A percentile compares a stretch with the other conserved stretches of the same genome.
Evolutionary conservation across 768 basidiomycete species (phyloP).

Genomic region (Boletus patriciae): DNA sequence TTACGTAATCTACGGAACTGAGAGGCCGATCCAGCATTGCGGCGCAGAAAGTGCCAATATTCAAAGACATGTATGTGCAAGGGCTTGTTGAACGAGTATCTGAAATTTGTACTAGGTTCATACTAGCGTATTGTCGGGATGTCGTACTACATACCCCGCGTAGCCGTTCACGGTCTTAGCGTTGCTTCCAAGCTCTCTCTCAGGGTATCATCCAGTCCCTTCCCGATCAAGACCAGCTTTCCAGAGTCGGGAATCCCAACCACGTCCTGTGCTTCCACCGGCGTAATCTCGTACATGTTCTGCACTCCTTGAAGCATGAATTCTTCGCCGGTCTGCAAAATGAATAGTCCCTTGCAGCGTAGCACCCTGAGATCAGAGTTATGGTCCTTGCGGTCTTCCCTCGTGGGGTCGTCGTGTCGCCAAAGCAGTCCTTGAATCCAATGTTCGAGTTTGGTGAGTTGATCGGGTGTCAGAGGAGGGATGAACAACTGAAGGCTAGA

Average conservation of each 20-base stretch:
- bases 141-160: neutral
- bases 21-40: too few relatives aligned
- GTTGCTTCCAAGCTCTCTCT: slow-evolving; percentile 49
- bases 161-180: slow-evolving; percentile 4
- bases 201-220: slow-evolving; percentile 62
- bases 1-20: slow-evolving; percentile 5
- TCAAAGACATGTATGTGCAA: too few relatives aligned
- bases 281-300: slow-evolving; percentile 78
- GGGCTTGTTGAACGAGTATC: neutral
- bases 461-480: slow-evolving; percentile 52
- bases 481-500: slow-evolving; percentile 73
- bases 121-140: neutral
- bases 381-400: slow-evolving; percentile 11
- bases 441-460: slow-evolving; percentile 59
- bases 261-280: slow-evolving; percentile 39
- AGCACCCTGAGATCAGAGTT: slow-evolving; percentile 55
- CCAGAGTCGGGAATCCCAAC: slow-evolving; percentile 61
- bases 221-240: slow-evolving; percentile 87
- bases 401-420: slow-evolving; percentile 61
- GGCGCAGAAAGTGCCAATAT: too few relatives aligned
- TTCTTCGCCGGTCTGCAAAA: slow-evolving; percentile 49
- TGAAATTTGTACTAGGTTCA: neutral
- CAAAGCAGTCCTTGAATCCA: slow-evolving; percentile 85
- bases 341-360: slow-evolving; percentile 86
- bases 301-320: slow-evolving; percentile 90